Conservation (phyloP, 2,329 filamentous ascomycete genomes). For the Albophoma yamanashiensis region DNA sequence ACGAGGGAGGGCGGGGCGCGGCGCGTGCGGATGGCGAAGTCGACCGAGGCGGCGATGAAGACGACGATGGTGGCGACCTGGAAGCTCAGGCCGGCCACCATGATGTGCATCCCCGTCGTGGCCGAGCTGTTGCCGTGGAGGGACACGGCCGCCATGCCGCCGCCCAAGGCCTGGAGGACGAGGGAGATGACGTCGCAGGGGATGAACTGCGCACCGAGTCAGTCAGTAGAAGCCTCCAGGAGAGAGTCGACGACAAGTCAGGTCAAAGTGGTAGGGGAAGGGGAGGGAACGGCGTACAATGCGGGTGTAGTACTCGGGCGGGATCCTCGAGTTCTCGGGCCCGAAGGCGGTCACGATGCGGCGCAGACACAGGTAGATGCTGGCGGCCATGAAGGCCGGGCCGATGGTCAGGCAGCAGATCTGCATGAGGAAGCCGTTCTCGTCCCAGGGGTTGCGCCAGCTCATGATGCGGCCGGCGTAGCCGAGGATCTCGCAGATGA, state of each 20-base stretch:
- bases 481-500: constrained; percentile 45
- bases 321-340: constrained; percentile 35
- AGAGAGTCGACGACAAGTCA: neutral
- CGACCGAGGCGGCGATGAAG: constrained; percentile 39
- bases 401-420: constrained; percentile 52
- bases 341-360: constrained; percentile 38
- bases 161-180: constrained; percentile 48
- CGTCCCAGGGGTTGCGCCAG: constrained; percentile 39
- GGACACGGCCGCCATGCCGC: constrained; percentile 38
- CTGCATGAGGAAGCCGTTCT: constrained; percentile 41
- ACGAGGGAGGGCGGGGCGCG: constrained; percentile 5
- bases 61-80: constrained; percentile 47
- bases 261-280: neutral
- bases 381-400: constrained; percentile 54
- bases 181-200: constrained; percentile 52
- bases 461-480: constrained; percentile 48
- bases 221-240: too few species aligned
- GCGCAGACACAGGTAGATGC: constrained; percentile 51
- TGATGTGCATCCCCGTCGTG: constrained; percentile 43
- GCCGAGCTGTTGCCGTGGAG: constrained; percentile 22
- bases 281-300: too few species aligned
- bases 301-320: constrained; percentile 35
- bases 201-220: constrained; percentile 36
- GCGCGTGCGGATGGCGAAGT: constrained; percentile 37
- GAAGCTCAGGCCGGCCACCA: constrained; percentile 52